These are phyloP conservation scores for Stellera chamaejasme DNA, from an alignment of 345 rosid species.

Conservation along the genomic window DNA sequence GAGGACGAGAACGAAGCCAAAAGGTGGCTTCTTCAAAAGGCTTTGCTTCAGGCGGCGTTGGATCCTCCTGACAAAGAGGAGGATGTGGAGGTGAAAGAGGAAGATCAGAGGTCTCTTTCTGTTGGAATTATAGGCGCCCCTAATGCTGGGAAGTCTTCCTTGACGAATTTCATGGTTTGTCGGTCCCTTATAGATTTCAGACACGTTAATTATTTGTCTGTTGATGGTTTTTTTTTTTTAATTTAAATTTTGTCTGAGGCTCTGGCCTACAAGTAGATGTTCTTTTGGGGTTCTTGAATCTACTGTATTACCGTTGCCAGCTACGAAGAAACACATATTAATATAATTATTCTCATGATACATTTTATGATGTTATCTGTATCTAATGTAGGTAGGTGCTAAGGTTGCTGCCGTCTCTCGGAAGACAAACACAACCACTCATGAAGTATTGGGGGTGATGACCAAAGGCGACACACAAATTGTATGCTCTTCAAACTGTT, in stretches of 20 bases:
- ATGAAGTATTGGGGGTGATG: constrained; percentile 91
- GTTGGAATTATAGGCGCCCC: constrained; percentile 96
- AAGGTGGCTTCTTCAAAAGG: constrained; percentile 56
- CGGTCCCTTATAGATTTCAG: neutral
- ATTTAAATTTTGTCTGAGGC: neutral
- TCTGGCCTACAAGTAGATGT: too few relatives aligned
- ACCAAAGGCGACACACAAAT: constrained; percentile 76
- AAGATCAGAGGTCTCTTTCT: constrained; percentile 83
- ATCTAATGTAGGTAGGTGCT: constrained; percentile 54
- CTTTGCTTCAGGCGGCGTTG: constrained; percentile 72
- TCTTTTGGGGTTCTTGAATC: neutral
- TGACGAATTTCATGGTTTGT: constrained; percentile 77
- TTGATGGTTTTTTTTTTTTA: neutral
- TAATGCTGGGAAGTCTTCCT: constrained; percentile 86
- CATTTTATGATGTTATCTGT: too few relatives aligned
- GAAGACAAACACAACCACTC: constrained; percentile 91
- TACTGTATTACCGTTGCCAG: too few relatives aligned
- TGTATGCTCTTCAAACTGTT: constrained; percentile 32
- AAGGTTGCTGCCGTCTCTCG: constrained; percentile 96
- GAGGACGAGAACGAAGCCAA: constrained; percentile 42
- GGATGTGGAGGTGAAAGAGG: constrained; percentile 64
- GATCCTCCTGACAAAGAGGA: constrained; percentile 47
- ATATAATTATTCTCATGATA: too few relatives aligned
- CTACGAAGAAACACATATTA: too few relatives aligned
- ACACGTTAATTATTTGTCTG: neutral